Percentiles rank a stretch among this genome's conserved stretches.
These are phyloP conservation scores for Linum lewisii DNA, from an alignment of 345 rosid species.

Conservation along the genomic window DNA sequence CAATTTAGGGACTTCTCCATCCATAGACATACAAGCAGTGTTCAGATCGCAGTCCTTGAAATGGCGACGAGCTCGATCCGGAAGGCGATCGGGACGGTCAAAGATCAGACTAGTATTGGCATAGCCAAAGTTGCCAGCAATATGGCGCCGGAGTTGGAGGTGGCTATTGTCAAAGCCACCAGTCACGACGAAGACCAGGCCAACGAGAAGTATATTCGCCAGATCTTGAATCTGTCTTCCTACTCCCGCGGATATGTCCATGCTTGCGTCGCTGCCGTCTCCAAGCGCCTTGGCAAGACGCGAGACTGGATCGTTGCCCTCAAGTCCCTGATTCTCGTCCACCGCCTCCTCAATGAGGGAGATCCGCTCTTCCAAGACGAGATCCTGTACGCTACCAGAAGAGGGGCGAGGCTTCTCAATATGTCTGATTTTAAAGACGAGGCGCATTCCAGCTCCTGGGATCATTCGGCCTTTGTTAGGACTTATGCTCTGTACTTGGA, in stretches of 20 bases:
- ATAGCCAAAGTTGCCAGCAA: constrained; percentile 85
- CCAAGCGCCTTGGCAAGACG: constrained; percentile 68
- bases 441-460: constrained; percentile 95
- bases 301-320: constrained; percentile 93
- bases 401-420: constrained; percentile 68
- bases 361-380: constrained; percentile 62
- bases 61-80: constrained; percentile 90
- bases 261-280: constrained; percentile 67
- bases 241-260: constrained; percentile 54
- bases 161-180: constrained; percentile 82
- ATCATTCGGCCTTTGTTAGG: constrained; percentile 72
- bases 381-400: constrained; percentile 55
- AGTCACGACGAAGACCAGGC: constrained; percentile 90
- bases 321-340: constrained; percentile 62
- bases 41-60: neutral
- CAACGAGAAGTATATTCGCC: constrained; percentile 62
- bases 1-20: too few species aligned
- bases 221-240: constrained; percentile 51
- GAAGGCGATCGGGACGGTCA: constrained; percentile 89
- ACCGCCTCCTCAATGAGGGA: constrained; percentile 60
- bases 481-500: constrained; percentile 69
- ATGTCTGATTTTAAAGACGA: constrained; percentile 81
- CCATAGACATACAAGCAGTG: too few species aligned
- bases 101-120: constrained; percentile 91
- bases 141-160: constrained; percentile 95